phyloP scores from a whole-genome alignment of 352 stramenopile genomes.

The Saprolegnia diclina region DNA sequence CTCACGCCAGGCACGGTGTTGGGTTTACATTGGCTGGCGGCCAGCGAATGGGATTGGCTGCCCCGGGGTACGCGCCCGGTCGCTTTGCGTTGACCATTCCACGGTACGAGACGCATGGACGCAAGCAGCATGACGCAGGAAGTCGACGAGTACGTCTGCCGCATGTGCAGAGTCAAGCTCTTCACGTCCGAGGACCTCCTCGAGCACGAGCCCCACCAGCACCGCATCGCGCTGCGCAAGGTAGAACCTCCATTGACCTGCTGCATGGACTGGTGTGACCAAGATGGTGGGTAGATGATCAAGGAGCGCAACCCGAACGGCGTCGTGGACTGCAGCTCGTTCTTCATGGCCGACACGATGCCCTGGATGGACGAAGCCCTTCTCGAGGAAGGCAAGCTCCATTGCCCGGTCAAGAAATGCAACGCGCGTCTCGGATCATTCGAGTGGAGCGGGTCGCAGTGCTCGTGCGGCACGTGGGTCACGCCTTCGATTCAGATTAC shows the following conservation, averaged over 20 bases:
- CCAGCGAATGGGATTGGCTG: not conserved
- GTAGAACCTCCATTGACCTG: constrained; percentile 28
- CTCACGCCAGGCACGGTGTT: not conserved
- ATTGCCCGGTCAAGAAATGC: constrained; percentile 63
- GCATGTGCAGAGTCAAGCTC: constrained; percentile 57
- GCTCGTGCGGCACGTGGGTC: constrained; percentile 77
- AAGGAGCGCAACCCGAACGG: constrained; percentile 62
- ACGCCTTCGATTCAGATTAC: constrained; percentile 78
- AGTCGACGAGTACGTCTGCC: constrained; percentile 51
- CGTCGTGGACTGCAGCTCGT: constrained; percentile 54
- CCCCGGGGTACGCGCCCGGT: not conserved
- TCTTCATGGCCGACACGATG: constrained; percentile 57
- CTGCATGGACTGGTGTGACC: no score
- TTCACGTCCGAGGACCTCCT: constrained; percentile 58
- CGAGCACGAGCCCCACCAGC: constrained; percentile 51
- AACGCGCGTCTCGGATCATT: constrained; percentile 61
- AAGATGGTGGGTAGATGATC: constrained; percentile 55
- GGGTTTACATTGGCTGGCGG: no score
- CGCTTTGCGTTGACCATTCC: not conserved
- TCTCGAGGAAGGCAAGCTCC: constrained; percentile 62
- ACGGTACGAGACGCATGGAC: constrained; percentile 5
- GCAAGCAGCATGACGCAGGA: constrained; percentile 3
- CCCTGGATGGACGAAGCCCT: constrained; percentile 66
- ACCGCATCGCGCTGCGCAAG: constrained; percentile 57
- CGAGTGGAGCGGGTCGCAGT: constrained; percentile 74